Percentiles rank a stretch among this genome's conserved stretches.
These are phyloP conservation scores for Prunus mongolica DNA, from an alignment of 306 rosid species.

Conservation along the genomic window DNA sequence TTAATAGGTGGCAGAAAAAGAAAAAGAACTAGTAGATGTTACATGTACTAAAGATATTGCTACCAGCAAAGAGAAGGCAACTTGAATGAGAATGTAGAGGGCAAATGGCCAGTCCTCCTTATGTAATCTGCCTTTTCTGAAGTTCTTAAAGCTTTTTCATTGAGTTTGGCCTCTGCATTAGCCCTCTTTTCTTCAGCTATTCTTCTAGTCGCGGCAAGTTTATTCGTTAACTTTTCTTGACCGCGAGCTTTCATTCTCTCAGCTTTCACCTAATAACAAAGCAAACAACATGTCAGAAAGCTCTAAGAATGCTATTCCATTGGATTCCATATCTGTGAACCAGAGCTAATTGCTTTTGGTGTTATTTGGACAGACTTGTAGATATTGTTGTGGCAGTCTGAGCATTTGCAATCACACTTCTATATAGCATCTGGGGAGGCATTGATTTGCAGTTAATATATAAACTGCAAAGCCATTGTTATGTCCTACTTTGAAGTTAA, in stretches of 20 bases:
- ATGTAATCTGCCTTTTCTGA: conserved; percentile 80
- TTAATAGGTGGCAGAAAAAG: background rate
- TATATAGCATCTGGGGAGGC: background rate
- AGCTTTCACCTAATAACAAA: conserved; percentile 56
- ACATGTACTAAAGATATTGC: conserved; percentile 11
- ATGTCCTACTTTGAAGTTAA: background rate
- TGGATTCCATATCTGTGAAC: background rate
- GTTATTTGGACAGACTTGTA: background rate
- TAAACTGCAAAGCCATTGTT: background rate
- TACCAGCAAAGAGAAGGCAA: conserved; percentile 90
- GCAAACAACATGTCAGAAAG: conserved; percentile 9
- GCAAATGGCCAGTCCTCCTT: conserved; percentile 83
- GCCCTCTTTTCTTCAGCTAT: conserved; percentile 81
- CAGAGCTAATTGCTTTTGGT: background rate
- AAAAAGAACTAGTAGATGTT: background rate
- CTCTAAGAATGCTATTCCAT: background rate
- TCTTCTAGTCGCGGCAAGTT: conserved; percentile 64
- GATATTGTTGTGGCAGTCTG: background rate
- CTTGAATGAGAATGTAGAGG: conserved; percentile 78
- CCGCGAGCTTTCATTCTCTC: conserved; percentile 85
- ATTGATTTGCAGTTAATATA: background rate
- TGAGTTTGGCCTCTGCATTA: conserved; percentile 72
- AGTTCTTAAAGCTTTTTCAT: conserved; percentile 71
- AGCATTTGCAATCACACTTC: background rate
- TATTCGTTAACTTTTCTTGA: conserved; percentile 65